Evolutionary conservation across 179 eudicot genomes (phyloP).

Genomic region (Corrigiola litoralis): DNA sequence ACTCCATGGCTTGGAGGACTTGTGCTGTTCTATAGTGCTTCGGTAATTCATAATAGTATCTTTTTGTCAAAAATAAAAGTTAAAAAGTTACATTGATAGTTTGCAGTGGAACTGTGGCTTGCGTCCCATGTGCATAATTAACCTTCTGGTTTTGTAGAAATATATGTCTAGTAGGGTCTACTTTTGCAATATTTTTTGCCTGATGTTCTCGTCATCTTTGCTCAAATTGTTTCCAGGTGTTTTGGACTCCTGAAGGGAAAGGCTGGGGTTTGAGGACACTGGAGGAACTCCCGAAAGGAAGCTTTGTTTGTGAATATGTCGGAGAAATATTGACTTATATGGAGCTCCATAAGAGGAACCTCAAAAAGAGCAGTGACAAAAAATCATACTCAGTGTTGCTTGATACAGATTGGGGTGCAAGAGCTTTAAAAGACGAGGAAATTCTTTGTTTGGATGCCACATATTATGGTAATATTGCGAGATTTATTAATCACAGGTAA

Average conservation of each 20-base stretch:
- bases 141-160: background rate
- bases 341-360: slow-evolving; percentile 35
- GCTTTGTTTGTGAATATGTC: slow-evolving; percentile 46
- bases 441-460: slow-evolving; percentile 44
- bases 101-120: background rate
- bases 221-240: slow-evolving; percentile 24
- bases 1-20: too few relatives aligned
- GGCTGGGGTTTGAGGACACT: slow-evolving; percentile 50
- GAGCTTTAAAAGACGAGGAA: slow-evolving; percentile 26
- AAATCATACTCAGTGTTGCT: slow-evolving; percentile 36
- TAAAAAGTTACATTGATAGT: background rate
- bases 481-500: slow-evolving; percentile 59
- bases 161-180: background rate
- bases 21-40: too few relatives aligned
- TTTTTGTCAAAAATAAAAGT: too few relatives aligned
- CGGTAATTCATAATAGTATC: too few relatives aligned
- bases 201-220: background rate
- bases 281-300: slow-evolving; percentile 42
- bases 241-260: slow-evolving; percentile 46
- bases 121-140: background rate
- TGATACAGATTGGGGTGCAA: slow-evolving; percentile 42
- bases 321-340: slow-evolving; percentile 40
- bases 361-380: slow-evolving; percentile 23
- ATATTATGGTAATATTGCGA: slow-evolving; percentile 39
- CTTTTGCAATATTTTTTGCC: background rate